Evolutionary conservation across 345 rosid species (phyloP), one percentile per base, ranked within the genome.

Genomic region (Salix dunnii): DNA sequence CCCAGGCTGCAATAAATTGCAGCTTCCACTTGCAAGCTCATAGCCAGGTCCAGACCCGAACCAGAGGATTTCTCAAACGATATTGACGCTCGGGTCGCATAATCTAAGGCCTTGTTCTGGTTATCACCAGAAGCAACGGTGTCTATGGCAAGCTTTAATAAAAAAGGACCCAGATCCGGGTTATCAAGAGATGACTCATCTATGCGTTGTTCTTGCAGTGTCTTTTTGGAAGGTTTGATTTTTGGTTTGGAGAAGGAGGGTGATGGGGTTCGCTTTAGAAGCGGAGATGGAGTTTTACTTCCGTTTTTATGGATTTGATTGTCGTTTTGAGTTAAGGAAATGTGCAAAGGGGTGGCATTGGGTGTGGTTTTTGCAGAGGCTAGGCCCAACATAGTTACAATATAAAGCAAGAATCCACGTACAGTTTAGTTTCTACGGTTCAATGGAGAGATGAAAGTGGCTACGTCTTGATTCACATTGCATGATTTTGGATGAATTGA

Each of bases 1-100:
- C 88, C 85, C 73, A 85, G 40, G 76, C 81, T 86, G 60, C 86
- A 83, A 65, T 85, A 80, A 28, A 82, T 78, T 12, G 87, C 88
- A 23, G 87, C 89, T 67, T 82, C n/a, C 9, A 86, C 84, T 65
- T 83, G 89, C 74, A 88, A 76, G 75, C 86, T 80, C 88, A 80
- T 80, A 3, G 80, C 78, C 76, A 86, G 78, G 75, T 86, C 88
- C 81, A 82, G 68, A 67, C 78, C 70, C 31, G 80, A 40, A 69
- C 80, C 82, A 27, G 84, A 76, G 20, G 74, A 82, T 51, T 74
- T 69, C 79, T 86, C 89, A 40, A 85, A 79, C 11, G 83, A 85
- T n/a, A 65, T 65, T 25, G 84, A 71, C 17, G 91, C 89, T 30
- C 87, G 83, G 17, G 74, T 71, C 8, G 88, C 91, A 53, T 78